Base-by-base conservation (phyloP, 805 yeast genomes). In the Cyberlindnera mrakii region DNA sequence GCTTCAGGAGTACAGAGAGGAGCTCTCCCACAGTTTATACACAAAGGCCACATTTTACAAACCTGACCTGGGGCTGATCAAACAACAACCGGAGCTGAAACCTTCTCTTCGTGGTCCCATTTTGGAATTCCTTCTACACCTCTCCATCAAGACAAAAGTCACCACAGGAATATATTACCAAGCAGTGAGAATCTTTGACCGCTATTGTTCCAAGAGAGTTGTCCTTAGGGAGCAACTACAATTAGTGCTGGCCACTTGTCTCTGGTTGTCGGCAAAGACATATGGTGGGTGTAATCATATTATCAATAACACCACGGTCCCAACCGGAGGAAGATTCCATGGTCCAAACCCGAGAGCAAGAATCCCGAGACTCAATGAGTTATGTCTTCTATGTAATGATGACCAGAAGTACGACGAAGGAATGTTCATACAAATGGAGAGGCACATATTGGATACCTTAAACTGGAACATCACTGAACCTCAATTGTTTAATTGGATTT, bases 191-290 rank as follows among this genome's bases (percentile, higher is more conserved):
- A 72, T 90, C 41, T 85, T 91, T 48, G 99, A 91, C 62, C 77
- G 97, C 48, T 91, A 91, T 66, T 85, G 96, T 60, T 84, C 96
- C 41, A 84, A 82, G 54, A 73, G 98, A 53, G 79, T 89, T 7
- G 93, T 90, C 1, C 74, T 85, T 49, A 77, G 82, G 51, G 90
- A 85, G 45, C 98, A 90, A 64, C 81, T 87, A 48, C 96, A 90
- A 63, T 72, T 91, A 42, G 91, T 91, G 10, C 88, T 95, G 29
- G 85, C 95, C 47, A 87, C 96, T 5, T 87, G 96, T 47, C 67
- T 91, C 30, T 91, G 98, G 97, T 75, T 91, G 29, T 87, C 96
- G 3, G 82, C 96, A 20, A 91, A 91, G 62, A 72, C 81, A n/a
- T 77, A 76, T 55, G 87, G 87, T 39, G 87, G 87, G 32, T 80